phyloP scores from a whole-genome alignment of 306 rosid genomes.

The Morella rubra region DNA sequence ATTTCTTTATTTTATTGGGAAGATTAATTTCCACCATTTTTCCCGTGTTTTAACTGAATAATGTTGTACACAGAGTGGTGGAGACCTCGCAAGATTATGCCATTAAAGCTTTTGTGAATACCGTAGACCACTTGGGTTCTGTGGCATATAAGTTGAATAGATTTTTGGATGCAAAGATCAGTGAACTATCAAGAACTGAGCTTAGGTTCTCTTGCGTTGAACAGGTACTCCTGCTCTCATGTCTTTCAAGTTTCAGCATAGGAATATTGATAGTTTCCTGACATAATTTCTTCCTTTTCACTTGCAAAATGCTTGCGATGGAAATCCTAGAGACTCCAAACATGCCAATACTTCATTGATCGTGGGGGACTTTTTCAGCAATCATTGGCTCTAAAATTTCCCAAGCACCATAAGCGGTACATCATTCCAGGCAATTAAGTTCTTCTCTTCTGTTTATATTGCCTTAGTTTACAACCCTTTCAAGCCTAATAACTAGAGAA shows the following conservation, averaged over 20 bases:
- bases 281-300: background rate
- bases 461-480: background rate
- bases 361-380: conserved; percentile 26
- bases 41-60: background rate
- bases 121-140: conserved; percentile 44
- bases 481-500: background rate
- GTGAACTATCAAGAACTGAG: conserved; percentile 25
- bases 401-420: conserved; percentile 37
- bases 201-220: conserved; percentile 28
- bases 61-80: conserved; percentile 30
- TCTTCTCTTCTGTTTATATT: conserved; percentile 7
- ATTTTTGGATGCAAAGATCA: conserved; percentile 31
- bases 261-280: background rate
- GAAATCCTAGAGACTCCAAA: conserved; percentile 26
- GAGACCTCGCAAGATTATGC: conserved; percentile 42
- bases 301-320: background rate
- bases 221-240: conserved; percentile 27
- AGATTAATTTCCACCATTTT: background rate
- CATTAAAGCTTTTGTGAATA: conserved; percentile 39
- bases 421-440: conserved; percentile 33
- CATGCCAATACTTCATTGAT: conserved; percentile 27
- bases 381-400: conserved; percentile 17
- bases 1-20: background rate
- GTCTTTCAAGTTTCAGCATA: background rate
- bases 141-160: conserved; percentile 35